Evolutionary conservation across 371 early-diverging fungal genomes (phyloP).

Genomic region (Mucor indicus): DNA sequence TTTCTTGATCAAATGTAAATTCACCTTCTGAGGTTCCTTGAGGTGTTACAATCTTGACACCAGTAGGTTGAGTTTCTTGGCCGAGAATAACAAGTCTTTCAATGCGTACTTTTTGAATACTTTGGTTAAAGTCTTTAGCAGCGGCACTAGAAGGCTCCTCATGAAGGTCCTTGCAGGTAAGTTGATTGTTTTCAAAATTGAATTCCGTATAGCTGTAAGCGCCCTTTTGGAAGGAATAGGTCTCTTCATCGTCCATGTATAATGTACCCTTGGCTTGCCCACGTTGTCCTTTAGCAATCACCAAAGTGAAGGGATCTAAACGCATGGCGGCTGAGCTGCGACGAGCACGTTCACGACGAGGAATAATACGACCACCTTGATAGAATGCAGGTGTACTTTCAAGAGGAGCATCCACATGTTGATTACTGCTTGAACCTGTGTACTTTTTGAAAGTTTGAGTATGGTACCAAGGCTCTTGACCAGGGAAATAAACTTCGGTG

Average conservation of each 20-base stretch:
- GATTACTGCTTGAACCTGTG: constrained; percentile 34
- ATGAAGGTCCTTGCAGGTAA: constrained; percentile 28
- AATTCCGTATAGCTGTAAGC: constrained; percentile 58
- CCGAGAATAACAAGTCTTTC: constrained; percentile 49
- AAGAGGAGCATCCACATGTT: constrained; percentile 65
- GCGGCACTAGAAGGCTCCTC: constrained; percentile 14
- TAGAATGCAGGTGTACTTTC: constrained; percentile 80
- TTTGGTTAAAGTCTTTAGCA: constrained; percentile 22
- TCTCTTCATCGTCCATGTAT: constrained; percentile 91
- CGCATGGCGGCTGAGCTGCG: constrained; percentile 79
- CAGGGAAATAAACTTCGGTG: constrained; percentile 72
- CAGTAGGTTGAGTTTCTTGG: constrained; percentile 4
- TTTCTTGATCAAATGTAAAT: constrained; percentile 21
- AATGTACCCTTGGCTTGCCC: constrained; percentile 73
- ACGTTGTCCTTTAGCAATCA: constrained; percentile 72
- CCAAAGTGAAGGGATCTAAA: constrained; percentile 88
- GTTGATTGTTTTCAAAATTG: constrained; percentile 24
- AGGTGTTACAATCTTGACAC: constrained; percentile 16
- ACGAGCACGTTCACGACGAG: constrained; percentile 84
- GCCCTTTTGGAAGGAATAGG: constrained; percentile 67
- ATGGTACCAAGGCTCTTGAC: constrained; percentile 74
- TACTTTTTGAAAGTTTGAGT: constrained; percentile 51
- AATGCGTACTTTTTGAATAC: constrained; percentile 29
- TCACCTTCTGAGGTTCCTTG: constrained; percentile 2
- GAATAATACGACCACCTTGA: constrained; percentile 85